Percentiles rank a stretch among this genome's conserved stretches.
Evolutionary conservation across 176 grass and related monocot genomes (phyloP).

Genomic region (Avena eriantha): DNA sequence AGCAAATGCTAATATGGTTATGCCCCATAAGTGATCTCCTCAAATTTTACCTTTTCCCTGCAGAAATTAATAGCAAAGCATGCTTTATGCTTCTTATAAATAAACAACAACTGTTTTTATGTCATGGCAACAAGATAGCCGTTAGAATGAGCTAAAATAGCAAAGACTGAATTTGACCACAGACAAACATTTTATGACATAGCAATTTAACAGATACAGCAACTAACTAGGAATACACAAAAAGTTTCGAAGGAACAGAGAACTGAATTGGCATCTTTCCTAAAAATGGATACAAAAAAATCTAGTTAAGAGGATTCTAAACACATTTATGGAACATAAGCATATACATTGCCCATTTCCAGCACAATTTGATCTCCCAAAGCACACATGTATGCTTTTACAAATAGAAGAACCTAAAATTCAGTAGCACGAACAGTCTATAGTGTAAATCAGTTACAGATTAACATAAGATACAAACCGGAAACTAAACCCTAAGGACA

Average conservation of each 20-base stretch:
- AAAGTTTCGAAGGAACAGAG: not conserved
- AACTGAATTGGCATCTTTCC: not conserved
- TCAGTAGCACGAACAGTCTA: not conserved
- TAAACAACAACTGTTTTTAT: conserved; percentile 11
- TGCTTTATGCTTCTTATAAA: conserved; percentile 26
- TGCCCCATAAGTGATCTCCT: not conserved
- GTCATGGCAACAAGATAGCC: conserved; percentile 20
- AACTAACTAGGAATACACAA: not conserved
- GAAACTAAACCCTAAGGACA: not conserved
- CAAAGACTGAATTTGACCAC: not conserved
- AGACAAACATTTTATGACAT: not conserved
- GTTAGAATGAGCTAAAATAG: not conserved
- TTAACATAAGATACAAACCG: not conserved
- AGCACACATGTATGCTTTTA: conserved; percentile 14
- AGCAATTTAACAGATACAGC: not conserved
- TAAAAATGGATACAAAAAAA: not conserved
- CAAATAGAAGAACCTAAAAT: not conserved
- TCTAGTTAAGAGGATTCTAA: not conserved
- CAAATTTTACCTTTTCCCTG: not conserved
- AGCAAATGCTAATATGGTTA: not conserved
- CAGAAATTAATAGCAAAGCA: not conserved
- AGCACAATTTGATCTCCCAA: not conserved
- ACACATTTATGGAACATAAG: conserved; percentile 4
- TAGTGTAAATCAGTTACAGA: not conserved
- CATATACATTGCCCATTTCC: not conserved